Conservation (phyloP, 2,329 filamentous ascomycete species). For the Epichloe scottii region DNA sequence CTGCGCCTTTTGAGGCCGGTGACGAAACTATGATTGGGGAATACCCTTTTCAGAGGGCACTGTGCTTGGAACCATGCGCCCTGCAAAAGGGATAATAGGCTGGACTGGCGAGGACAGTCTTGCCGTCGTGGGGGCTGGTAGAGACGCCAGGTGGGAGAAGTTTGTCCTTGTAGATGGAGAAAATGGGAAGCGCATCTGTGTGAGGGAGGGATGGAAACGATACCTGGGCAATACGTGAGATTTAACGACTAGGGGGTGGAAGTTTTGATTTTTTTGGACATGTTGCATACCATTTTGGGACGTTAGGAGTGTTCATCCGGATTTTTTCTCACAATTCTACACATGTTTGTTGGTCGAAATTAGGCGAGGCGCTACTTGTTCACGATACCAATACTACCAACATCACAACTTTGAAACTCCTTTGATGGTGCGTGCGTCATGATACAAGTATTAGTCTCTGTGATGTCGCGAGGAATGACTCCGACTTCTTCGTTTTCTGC, state of each 20-base stretch:
- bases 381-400: neutral
- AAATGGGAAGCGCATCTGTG: conserved; percentile 53
- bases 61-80: conserved; percentile 39
- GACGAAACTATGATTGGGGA: conserved; percentile 49
- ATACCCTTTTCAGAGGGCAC: conserved; percentile 30
- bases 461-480: conserved; percentile 1
- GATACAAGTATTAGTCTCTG: conserved; percentile 10
- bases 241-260: neutral
- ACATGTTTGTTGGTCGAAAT: neutral
- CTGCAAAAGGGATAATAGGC: conserved; percentile 72
- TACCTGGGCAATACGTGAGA: conserved; percentile 42
- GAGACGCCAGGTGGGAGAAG: conserved; percentile 77
- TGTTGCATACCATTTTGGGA: neutral
- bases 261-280: neutral
- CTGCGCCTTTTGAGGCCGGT: conserved; percentile 68
- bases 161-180: conserved; percentile 60
- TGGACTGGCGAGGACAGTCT: conserved; percentile 69
- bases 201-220: conserved; percentile 70
- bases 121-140: conserved; percentile 65
- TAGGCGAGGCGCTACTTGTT: neutral
- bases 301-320: neutral
- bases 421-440: neutral
- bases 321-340: neutral
- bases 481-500: conserved; percentile 19
- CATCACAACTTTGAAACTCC: neutral